Conservation (phyloP, 345 rosid species). For the Draba incana region DNA sequence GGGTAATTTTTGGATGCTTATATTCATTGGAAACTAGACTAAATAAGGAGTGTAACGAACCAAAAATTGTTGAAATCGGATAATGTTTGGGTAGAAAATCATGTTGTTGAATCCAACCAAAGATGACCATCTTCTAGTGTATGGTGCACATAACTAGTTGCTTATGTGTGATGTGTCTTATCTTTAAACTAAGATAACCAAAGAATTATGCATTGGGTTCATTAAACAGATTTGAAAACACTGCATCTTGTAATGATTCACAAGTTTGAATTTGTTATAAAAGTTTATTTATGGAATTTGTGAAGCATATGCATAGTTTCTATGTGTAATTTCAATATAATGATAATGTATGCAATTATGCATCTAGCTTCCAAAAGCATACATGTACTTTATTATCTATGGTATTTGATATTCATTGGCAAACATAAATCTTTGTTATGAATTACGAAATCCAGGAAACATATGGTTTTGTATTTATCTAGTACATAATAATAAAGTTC, state of each 20-base stretch:
- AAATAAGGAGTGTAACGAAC: slow-evolving; percentile 31
- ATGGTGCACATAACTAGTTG: slow-evolving; percentile 36
- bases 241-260: slow-evolving; percentile 1
- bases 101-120: slow-evolving; percentile 18
- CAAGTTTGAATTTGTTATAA: background rate
- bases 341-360: slow-evolving; percentile 42
- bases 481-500: background rate
- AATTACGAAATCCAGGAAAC: background rate
- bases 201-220: background rate
- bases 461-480: background rate
- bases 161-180: slow-evolving; percentile 38
- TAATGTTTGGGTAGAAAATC: slow-evolving; percentile 2
- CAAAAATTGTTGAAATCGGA: background rate
- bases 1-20: background rate
- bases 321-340: slow-evolving; percentile 17
- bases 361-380: slow-evolving; percentile 24
- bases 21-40: slow-evolving; percentile 40
- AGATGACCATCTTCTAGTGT: slow-evolving; percentile 43
- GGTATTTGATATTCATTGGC: slow-evolving; percentile 13
- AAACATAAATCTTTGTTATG: background rate
- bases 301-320: slow-evolving; percentile 16
- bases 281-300: background rate
- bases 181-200: slow-evolving; percentile 4
- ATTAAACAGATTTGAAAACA: background rate
- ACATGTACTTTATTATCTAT: background rate